These are phyloP conservation scores for Ramalina intermedia DNA, from an alignment of 495 filamentous ascomycete species.

Conservation along the genomic window DNA sequence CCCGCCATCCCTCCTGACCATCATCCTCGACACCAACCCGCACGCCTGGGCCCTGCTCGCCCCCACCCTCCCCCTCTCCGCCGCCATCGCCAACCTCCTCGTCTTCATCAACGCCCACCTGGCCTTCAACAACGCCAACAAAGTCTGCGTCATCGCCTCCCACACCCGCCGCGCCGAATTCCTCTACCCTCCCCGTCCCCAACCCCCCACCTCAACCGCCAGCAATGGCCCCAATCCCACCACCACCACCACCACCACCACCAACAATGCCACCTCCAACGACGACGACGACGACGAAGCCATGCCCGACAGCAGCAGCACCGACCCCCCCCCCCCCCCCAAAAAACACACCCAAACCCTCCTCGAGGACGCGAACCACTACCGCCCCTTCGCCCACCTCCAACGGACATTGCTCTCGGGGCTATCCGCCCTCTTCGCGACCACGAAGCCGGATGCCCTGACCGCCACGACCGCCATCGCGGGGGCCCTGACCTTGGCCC, in stretches of 20 bases:
- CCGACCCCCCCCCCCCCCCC: conserved; percentile 1
- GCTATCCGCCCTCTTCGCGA: conserved; percentile 50
- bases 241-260: neutral
- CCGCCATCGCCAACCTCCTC: conserved; percentile 77
- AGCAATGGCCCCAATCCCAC: conserved; percentile 19
- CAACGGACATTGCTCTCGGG: conserved; percentile 63
- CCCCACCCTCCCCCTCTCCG: conserved; percentile 63
- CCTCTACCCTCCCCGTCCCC: conserved; percentile 56
- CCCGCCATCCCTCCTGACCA: conserved; percentile 72
- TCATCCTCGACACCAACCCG: conserved; percentile 93
- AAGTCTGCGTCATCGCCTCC: conserved; percentile 81
- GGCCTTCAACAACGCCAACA: conserved; percentile 81
- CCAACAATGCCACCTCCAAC: conserved; percentile 6
- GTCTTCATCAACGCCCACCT: conserved; percentile 95
- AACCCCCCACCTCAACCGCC: conserved; percentile 16
- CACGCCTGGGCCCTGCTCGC: conserved; percentile 77
- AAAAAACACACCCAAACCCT: conserved; percentile 25
- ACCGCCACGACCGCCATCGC: conserved; percentile 70
- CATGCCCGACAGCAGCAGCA: conserved; percentile 32
- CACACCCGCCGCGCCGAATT: conserved; percentile 73
- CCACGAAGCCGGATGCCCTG: conserved; percentile 46
- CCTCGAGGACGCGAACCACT: conserved; percentile 55
- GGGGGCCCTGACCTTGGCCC: conserved; percentile 77
- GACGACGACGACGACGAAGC: conserved; percentile 20
- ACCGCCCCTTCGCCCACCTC: conserved; percentile 74